Percentiles rank a stretch among this genome's conserved stretches.
Evolutionary conservation across 179 eudicot species (phyloP).

Genomic region (Vitellaria paradoxa): DNA sequence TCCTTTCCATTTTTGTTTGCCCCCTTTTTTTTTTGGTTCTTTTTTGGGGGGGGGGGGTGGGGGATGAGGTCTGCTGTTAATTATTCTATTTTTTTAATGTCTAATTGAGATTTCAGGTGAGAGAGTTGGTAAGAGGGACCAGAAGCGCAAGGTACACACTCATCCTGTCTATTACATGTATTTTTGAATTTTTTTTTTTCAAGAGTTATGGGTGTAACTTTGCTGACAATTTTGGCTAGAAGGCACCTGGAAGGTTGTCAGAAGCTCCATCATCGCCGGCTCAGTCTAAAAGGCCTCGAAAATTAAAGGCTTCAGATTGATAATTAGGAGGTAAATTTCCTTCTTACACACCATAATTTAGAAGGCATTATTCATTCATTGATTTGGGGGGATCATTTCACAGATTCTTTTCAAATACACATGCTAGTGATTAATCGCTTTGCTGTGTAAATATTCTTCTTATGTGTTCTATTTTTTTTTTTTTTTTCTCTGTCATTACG

Average conservation of each 20-base stretch:
- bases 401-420: not conserved
- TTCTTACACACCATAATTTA: not conserved
- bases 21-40: not conserved
- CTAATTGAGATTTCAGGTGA: conserved; percentile 54
- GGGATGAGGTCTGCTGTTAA: not conserved
- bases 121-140: conserved; percentile 79
- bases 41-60: not conserved
- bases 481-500: not conserved
- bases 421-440: not conserved
- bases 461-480: not conserved
- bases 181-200: not conserved
- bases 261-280: conserved; percentile 86
- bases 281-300: conserved; percentile 79
- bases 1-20: not conserved
- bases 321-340: conserved; percentile 20
- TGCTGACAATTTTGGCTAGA: conserved; percentile 13
- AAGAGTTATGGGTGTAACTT: not conserved
- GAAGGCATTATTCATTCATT: not conserved
- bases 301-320: conserved; percentile 66
- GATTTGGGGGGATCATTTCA: not conserved
- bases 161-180: not conserved
- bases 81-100: not conserved
- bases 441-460: not conserved
- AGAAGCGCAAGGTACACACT: conserved; percentile 71
- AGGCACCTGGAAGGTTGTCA: conserved; percentile 73